Evolutionary conservation across 495 filamentous ascomycete genomes (phyloP).

Genomic region (Xylaria venustula): DNA sequence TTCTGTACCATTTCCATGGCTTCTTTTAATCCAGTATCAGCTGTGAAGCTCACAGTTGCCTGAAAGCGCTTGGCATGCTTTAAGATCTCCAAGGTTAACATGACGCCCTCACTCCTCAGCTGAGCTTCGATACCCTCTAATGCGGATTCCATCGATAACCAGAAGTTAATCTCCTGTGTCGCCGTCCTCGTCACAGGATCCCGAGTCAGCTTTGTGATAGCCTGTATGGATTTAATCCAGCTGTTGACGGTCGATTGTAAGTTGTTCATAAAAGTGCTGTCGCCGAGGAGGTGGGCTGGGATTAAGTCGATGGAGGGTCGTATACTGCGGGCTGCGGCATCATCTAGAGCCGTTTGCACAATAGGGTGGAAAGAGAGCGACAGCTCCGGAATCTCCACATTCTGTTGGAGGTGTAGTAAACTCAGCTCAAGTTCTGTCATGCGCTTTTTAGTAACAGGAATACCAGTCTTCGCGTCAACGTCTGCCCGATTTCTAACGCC

Average conservation of each 20-base stretch:
- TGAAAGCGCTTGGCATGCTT: constrained; percentile 95
- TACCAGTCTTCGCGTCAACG: constrained; percentile 85
- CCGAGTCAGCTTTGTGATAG: constrained; percentile 90
- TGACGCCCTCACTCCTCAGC: constrained; percentile 82
- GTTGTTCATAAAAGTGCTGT: constrained; percentile 89
- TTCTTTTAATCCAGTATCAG: constrained; percentile 93
- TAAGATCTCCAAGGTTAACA: constrained; percentile 88
- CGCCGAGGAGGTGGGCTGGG: constrained; percentile 66
- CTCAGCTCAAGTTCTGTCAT: constrained; percentile 89
- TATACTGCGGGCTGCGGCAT: constrained; percentile 60
- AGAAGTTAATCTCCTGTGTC: constrained; percentile 97
- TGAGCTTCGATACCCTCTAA: constrained; percentile 88
- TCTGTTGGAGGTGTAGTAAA: constrained; percentile 88
- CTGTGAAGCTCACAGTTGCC: constrained; percentile 90
- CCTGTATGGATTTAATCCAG: constrained; percentile 98
- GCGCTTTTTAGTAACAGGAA: constrained; percentile 94
- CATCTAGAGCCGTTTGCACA: constrained; percentile 78
- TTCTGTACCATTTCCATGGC: constrained; percentile 93
- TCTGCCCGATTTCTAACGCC: constrained; percentile 69
- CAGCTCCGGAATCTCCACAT: constrained; percentile 93
- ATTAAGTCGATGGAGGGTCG: constrained; percentile 76
- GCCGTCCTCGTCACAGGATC: constrained; percentile 87
- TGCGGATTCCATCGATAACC: constrained; percentile 91
- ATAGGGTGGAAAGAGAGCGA: constrained; percentile 81
- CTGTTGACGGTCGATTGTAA: constrained; percentile 89